Evolutionary conservation across 306 rosid species (phyloP).

Genomic region (Cicer chorassanicum): DNA sequence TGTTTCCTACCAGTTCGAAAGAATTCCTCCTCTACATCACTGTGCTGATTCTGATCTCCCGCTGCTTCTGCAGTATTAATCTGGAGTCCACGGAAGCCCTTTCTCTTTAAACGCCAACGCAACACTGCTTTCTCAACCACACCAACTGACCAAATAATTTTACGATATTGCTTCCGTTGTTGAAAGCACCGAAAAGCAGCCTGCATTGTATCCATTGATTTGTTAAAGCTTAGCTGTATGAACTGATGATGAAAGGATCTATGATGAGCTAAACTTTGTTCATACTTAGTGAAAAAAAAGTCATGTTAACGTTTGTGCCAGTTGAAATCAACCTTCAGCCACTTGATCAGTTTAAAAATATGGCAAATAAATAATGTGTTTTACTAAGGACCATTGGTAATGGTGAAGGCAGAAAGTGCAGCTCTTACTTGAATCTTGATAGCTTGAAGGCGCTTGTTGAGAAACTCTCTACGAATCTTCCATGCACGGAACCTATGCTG

Average conservation of each 20-base stretch:
- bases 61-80: constrained; percentile 50
- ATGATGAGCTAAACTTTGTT: constrained; percentile 1
- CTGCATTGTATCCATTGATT: constrained; percentile 54
- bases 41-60: constrained; percentile 52
- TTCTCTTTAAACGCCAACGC: constrained; percentile 92
- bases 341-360: constrained; percentile 23
- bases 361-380: constrained; percentile 2
- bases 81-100: constrained; percentile 86
- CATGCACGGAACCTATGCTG: constrained; percentile 84
- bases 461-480: constrained; percentile 83
- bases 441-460: constrained; percentile 74
- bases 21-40: constrained; percentile 80
- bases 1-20: constrained; percentile 71
- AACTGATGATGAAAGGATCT: constrained; percentile 2
- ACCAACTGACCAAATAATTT: constrained; percentile 89
- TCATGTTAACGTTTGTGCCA: constrained; percentile 17
- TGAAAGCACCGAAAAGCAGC: constrained; percentile 85
- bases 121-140: constrained; percentile 89
- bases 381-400: not conserved
- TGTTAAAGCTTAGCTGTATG: not conserved
- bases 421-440: constrained; percentile 85
- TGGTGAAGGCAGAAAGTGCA: constrained; percentile 34
- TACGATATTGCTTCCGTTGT: constrained; percentile 74
- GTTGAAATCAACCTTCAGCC: constrained; percentile 6
- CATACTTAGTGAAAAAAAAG: not conserved